A percentile compares a stretch with the other conserved stretches of the same genome.
phyloP scores from a whole-genome alignment of 768 basidiomycete genomes.

The Tulasnella sp. region DNA sequence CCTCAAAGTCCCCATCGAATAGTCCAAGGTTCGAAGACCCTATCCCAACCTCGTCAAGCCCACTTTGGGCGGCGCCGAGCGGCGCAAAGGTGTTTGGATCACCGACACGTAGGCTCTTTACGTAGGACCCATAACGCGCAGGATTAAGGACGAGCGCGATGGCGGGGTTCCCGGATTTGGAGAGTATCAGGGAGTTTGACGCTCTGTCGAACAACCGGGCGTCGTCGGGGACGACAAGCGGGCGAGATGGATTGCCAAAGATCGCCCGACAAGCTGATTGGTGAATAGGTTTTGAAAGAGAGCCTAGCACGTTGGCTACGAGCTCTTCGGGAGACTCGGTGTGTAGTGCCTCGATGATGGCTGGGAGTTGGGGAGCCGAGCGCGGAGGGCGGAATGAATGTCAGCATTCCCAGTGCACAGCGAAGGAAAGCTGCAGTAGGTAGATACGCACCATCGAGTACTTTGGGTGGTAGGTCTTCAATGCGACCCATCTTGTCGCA shows the following conservation, averaged over 20 bases:
- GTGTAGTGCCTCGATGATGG: not conserved
- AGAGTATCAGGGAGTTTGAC: not conserved
- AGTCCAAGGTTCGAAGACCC: slow-evolving; percentile 5
- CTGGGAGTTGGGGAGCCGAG: not conserved
- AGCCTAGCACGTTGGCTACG: not conserved
- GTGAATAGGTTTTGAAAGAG: slow-evolving; percentile 18
- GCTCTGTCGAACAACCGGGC: slow-evolving; percentile 17
- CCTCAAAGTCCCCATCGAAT: slow-evolving; percentile 6
- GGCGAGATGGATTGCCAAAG: slow-evolving; percentile 18
- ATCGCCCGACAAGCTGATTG: slow-evolving; percentile 25
- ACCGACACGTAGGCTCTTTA: slow-evolving; percentile 24
- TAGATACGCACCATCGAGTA: slow-evolving; percentile 6
- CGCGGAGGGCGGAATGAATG: not conserved
- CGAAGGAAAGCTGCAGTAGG: not conserved
- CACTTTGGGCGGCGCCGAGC: not conserved
- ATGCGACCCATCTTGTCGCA: not conserved
- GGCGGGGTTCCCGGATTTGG: slow-evolving; percentile 10
- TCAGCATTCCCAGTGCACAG: not conserved
- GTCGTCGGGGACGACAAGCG: slow-evolving; percentile 24
- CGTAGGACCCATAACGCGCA: slow-evolving; percentile 23
- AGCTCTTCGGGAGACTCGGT: not conserved
- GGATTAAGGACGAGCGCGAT: slow-evolving; percentile 26
- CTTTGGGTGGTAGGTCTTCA: slow-evolving; percentile 1
- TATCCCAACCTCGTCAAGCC: not conserved
- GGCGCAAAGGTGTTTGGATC: slow-evolving; percentile 15